A percentile compares a stretch with the other conserved stretches of the same genome.
These are phyloP conservation scores for Seiridium cupressi DNA, from an alignment of 2,329 filamentous ascomycete genomes.

Conservation along the genomic window DNA sequence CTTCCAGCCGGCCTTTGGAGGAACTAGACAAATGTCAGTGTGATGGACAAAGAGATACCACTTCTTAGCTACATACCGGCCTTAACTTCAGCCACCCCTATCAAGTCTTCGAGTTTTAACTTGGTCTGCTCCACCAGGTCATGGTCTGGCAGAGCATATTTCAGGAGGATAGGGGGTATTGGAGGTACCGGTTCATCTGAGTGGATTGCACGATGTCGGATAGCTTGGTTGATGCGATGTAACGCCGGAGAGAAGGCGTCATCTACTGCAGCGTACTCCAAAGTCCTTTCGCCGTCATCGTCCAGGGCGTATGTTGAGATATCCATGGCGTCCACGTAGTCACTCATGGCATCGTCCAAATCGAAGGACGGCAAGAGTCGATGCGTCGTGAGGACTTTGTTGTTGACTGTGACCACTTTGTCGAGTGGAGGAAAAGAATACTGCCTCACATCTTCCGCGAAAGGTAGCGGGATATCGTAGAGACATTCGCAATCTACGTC, in stretches of 20 bases:
- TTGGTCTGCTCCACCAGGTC: slow-evolving; percentile 60
- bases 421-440: slow-evolving; percentile 92
- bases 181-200: slow-evolving; percentile 63
- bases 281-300: slow-evolving; percentile 55
- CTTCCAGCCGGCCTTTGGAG: slow-evolving; percentile 73
- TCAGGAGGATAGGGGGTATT: slow-evolving; percentile 62
- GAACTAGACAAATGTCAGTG: slow-evolving; percentile 52
- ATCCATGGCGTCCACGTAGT: slow-evolving; percentile 93
- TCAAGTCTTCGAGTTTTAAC: slow-evolving; percentile 60
- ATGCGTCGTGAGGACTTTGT: slow-evolving; percentile 74
- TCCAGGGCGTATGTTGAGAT: slow-evolving; percentile 69
- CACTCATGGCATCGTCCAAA: slow-evolving; percentile 77
- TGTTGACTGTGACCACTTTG: slow-evolving; percentile 81
- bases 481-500: slow-evolving; percentile 80
- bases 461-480: slow-evolving; percentile 86
- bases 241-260: slow-evolving; percentile 82
- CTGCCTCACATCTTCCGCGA: slow-evolving; percentile 85
- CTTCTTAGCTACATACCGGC: slow-evolving; percentile 52
- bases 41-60: slow-evolving; percentile 3
- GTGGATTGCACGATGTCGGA: slow-evolving; percentile 78
- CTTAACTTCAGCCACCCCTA: slow-evolving; percentile 75
- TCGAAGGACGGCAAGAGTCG: slow-evolving; percentile 76
- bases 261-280: slow-evolving; percentile 75
- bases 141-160: slow-evolving; percentile 71
- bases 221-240: slow-evolving; percentile 85